Conservation (phyloP, 83 land plant species). For the Larix sibirica region DNA sequence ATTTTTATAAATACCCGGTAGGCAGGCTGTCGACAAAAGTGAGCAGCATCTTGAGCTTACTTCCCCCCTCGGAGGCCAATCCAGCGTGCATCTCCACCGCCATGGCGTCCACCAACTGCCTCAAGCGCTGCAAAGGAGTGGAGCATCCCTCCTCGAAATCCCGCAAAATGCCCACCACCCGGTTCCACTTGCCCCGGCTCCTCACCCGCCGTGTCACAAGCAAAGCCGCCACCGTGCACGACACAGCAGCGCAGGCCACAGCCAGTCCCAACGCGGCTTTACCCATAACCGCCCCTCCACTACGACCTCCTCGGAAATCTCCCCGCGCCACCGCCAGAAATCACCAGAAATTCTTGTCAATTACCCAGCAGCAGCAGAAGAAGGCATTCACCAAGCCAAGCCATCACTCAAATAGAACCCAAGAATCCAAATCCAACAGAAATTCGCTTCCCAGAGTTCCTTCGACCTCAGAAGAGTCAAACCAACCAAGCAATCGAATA, state of each 20-base stretch:
- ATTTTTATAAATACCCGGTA: conserved; percentile 9
- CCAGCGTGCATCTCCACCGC: conserved; percentile 65
- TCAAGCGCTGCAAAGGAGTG: conserved; percentile 33
- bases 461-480: no score
- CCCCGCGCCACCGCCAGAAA: no score
- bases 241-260: conserved; percentile 63
- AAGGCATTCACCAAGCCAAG: no score
- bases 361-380: no score
- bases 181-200: conserved; percentile 57
- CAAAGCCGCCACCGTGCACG: conserved; percentile 68
- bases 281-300: conserved; percentile 28
- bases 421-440: no score
- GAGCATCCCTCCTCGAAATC: conserved; percentile 38
- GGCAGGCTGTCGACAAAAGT: conserved; percentile 34
- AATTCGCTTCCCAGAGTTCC: no score
- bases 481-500: no score
- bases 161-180: conserved; percentile 41
- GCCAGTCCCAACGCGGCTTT: conserved; percentile 48
- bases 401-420: no score
- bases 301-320: no score
- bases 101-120: conserved; percentile 59
- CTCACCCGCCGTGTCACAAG: conserved; percentile 48
- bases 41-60: conserved; percentile 68
- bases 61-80: conserved; percentile 62
- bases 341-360: no score